These are phyloP conservation scores for Calonectria pseudoreteaudii DNA, from an alignment of 2,329 filamentous ascomycete species.

Conservation along the genomic window DNA sequence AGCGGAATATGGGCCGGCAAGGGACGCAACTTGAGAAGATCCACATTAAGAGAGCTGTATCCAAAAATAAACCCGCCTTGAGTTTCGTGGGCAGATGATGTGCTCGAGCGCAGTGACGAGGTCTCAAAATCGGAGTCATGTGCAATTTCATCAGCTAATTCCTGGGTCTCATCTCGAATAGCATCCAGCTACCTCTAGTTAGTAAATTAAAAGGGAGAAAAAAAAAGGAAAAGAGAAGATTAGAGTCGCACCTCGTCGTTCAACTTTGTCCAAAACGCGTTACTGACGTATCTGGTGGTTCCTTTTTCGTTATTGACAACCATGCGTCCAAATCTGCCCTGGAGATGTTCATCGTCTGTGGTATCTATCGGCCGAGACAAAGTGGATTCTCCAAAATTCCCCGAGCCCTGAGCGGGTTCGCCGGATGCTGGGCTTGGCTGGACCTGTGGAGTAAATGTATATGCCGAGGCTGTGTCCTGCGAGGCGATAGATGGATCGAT, in stretches of 20 bases:
- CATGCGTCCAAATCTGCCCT: not conserved
- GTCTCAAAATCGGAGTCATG: not conserved
- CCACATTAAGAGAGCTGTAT: not conserved
- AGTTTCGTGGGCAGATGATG: no score
- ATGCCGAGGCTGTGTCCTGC: not conserved
- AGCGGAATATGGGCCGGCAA: not conserved
- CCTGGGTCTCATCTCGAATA: not conserved
- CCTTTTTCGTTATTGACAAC: not conserved
- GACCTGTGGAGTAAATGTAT: not conserved
- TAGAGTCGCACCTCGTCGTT: not conserved
- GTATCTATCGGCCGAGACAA: not conserved
- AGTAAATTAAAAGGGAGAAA: not conserved
- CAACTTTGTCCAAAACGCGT: not conserved
- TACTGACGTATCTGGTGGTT: not conserved
- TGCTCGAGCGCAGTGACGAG: not conserved
- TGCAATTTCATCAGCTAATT: not conserved
- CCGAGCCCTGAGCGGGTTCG: not conserved
- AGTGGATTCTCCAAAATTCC: not conserved
- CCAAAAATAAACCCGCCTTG: not conserved
- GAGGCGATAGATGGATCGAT: not conserved
- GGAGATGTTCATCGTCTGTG: not conserved
- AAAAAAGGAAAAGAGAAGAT: no score
- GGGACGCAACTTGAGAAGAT: not conserved
- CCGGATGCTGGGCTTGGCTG: not conserved
- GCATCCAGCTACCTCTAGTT: not conserved